These are phyloP conservation scores for Saccharomycopsis fermentans DNA, from an alignment of 805 yeast species.

Conservation along the genomic window DNA sequence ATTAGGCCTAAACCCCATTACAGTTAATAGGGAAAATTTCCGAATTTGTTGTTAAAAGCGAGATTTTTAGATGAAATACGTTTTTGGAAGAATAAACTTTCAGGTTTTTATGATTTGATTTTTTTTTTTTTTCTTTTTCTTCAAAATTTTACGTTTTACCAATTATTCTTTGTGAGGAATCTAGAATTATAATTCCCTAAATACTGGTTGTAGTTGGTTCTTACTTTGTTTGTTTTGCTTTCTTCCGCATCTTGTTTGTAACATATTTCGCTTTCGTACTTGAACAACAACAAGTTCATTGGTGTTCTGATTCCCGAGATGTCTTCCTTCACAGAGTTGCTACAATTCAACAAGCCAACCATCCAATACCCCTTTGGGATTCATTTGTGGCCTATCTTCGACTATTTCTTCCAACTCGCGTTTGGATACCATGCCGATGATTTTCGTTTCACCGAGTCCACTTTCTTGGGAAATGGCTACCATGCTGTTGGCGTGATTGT, in stretches of 20 bases:
- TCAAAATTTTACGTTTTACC: background rate
- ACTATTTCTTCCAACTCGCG: constrained; percentile 32
- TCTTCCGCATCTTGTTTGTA: background rate
- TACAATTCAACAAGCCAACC: constrained; percentile 40
- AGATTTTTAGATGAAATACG: background rate
- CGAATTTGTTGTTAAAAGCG: background rate
- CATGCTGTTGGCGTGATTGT: constrained; percentile 51
- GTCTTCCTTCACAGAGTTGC: constrained; percentile 50
- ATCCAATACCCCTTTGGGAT: constrained; percentile 43
- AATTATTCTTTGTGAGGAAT: background rate
- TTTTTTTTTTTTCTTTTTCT: background rate
- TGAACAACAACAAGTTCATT: background rate
- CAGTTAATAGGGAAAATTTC: background rate
- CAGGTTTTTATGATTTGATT: background rate
- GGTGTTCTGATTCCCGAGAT: background rate
- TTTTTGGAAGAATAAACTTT: background rate
- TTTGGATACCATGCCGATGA: constrained; percentile 35
- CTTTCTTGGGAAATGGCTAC: constrained; percentile 48
- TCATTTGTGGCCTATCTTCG: constrained; percentile 40
- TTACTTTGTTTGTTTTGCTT: background rate
- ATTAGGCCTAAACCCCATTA: background rate
- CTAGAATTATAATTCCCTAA: background rate
- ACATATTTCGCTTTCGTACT: background rate
- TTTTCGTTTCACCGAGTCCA: constrained; percentile 30
- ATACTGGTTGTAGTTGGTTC: background rate